Conservation (phyloP, 345 rosid genomes). For the Triadica sebifera region DNA sequence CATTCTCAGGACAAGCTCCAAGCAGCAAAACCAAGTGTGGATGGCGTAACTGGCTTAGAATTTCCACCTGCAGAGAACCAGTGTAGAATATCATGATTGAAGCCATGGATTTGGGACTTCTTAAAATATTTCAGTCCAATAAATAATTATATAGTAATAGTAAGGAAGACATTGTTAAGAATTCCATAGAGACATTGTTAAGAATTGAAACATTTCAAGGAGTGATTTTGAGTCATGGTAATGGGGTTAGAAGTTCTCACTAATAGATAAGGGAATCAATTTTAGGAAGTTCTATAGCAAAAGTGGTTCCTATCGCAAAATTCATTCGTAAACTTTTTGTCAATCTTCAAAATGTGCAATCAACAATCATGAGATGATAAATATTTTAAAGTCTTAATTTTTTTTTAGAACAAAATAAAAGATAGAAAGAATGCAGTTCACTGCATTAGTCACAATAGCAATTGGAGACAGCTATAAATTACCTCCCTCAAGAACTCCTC, state of each 20-base stretch:
- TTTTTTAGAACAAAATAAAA: neutral
- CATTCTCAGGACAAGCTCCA: constrained; percentile 84
- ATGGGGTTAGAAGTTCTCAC: neutral
- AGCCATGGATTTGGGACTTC: neutral
- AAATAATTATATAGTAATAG: neutral
- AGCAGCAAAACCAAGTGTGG: constrained; percentile 77
- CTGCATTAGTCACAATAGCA: neutral
- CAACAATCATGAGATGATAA: neutral
- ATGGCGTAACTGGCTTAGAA: constrained; percentile 78
- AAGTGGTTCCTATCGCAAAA: neutral
- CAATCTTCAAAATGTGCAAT: neutral
- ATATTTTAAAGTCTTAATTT: neutral
- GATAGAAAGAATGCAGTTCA: neutral
- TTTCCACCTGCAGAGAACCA: constrained; percentile 60
- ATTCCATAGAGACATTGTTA: neutral
- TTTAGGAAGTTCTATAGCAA: neutral
- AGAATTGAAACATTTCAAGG: neutral
- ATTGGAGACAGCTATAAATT: neutral
- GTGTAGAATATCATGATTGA: neutral
- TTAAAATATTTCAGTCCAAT: neutral
- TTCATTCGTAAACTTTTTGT: neutral
- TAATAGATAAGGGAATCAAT: neutral
- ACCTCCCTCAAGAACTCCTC: constrained; percentile 89
- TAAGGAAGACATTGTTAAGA: neutral
- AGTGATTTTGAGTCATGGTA: neutral